Evolutionary conservation across 129 eudicot genomes (phyloP).

Genomic region (Chrysanthemum lavandulifolium): DNA sequence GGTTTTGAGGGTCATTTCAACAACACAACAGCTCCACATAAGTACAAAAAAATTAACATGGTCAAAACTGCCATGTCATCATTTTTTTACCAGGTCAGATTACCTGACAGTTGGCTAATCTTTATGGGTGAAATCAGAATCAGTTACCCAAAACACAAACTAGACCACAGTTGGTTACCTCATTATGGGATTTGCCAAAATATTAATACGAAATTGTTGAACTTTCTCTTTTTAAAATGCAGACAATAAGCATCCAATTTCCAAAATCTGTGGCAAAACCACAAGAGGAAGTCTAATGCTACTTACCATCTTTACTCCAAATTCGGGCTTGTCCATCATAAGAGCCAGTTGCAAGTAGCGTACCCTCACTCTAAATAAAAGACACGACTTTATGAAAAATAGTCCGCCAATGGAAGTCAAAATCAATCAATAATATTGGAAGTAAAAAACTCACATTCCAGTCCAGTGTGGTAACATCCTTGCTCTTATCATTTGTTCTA

Average conservation of each 20-base stretch:
- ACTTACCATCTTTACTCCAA: slow-evolving; percentile 89
- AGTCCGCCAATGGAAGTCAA: not conserved
- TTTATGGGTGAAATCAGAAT: no score
- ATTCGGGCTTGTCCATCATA: slow-evolving; percentile 96
- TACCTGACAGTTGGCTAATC: no score
- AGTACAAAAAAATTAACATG: no score
- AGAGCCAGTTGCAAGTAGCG: slow-evolving; percentile 94
- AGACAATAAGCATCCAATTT: slow-evolving; percentile 4
- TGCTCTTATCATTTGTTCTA: slow-evolving; percentile 79
- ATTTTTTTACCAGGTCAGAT: no score
- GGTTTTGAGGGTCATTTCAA: no score
- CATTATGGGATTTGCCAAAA: no score
- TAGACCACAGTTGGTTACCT: no score
- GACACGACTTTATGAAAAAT: not conserved
- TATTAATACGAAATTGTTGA: no score
- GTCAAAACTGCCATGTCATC: no score
- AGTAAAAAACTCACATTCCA: slow-evolving; percentile 80
- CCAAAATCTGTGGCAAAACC: not conserved
- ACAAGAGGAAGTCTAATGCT: not conserved
- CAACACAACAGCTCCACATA: no score
- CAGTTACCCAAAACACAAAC: no score
- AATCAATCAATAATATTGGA: slow-evolving; percentile 1
- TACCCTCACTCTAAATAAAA: slow-evolving; percentile 71
- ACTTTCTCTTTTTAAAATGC: no score
- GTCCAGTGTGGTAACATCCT: slow-evolving; percentile 93